Percentiles rank a stretch among this genome's conserved stretches.
Conservation (phyloP, 2,329 filamentous ascomycete genomes). For the Alternaria infectoria region DNA sequence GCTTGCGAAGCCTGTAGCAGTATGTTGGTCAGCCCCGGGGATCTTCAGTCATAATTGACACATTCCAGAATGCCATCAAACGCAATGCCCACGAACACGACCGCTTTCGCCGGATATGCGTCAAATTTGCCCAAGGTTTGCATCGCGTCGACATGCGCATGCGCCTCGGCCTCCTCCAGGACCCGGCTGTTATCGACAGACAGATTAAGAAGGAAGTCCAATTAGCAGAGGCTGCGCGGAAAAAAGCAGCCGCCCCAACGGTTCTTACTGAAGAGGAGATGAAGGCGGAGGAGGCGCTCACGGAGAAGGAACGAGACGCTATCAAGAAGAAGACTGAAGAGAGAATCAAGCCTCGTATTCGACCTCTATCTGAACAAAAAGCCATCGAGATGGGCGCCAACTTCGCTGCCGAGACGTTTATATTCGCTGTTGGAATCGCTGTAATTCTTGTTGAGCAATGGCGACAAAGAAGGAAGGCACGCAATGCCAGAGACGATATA, state of each 20-base stretch:
- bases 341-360: slow-evolving; percentile 60
- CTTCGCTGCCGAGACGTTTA: slow-evolving; percentile 71
- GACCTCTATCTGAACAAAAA: slow-evolving; percentile 70
- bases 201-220: slow-evolving; percentile 61
- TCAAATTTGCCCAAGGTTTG: slow-evolving; percentile 67
- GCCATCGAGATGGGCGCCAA: slow-evolving; percentile 73
- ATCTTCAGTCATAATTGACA: slow-evolving; percentile 5
- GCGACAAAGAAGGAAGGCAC: slow-evolving; percentile 67
- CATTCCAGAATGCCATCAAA: slow-evolving; percentile 68
- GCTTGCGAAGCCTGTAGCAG: slow-evolving; percentile 71
- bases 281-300: slow-evolving; percentile 61
- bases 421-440: slow-evolving; percentile 68
- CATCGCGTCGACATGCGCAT: slow-evolving; percentile 73
- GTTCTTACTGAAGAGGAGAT: slow-evolving; percentile 68
- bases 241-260: slow-evolving; percentile 60
- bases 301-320: slow-evolving; percentile 56
- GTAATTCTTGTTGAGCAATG: slow-evolving; percentile 69
- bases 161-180: slow-evolving; percentile 68
- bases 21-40: slow-evolving; percentile 45
- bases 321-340: slow-evolving; percentile 52
- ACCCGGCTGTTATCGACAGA: slow-evolving; percentile 61
- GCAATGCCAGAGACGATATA: slow-evolving; percentile 64
- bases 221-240: slow-evolving; percentile 61
- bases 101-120: slow-evolving; percentile 66
- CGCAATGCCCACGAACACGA: slow-evolving; percentile 72